These are phyloP conservation scores for Chamaecyparis obtusa DNA, from an alignment of 75 land plant species.

Conservation along the genomic window DNA sequence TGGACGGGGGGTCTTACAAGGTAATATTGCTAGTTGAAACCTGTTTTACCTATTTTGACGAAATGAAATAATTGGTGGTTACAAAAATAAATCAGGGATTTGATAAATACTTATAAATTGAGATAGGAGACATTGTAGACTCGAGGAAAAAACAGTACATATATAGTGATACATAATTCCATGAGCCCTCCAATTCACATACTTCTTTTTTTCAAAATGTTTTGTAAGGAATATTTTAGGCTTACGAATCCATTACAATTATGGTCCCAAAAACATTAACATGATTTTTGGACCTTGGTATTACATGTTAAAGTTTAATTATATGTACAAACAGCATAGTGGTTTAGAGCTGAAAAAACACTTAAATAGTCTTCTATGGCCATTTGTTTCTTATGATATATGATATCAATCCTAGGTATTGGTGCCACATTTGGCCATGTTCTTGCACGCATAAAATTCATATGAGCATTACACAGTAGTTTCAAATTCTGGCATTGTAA, in stretches of 20 bases:
- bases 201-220: neutral
- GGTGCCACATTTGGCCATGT: neutral
- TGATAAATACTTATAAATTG: no score
- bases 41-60: no score
- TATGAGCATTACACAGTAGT: neutral
- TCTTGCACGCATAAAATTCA: neutral
- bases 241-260: no score
- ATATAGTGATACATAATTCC: no score
- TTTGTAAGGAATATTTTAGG: neutral
- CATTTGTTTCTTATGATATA: neutral
- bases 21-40: no score
- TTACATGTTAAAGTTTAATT: neutral
- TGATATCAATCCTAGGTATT: neutral
- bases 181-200: neutral
- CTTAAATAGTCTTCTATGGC: neutral
- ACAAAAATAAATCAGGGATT: no score
- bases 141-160: no score
- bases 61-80: no score
- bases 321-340: neutral
- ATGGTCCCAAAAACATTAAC: neutral
- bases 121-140: no score
- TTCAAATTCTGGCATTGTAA: neutral
- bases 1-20: no score
- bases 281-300: neutral
- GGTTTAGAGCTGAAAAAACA: neutral